Evolutionary conservation across 768 basidiomycete genomes (phyloP), one percentile per base, ranked within the genome.

Genomic region (Naganishia randhawae): DNA sequence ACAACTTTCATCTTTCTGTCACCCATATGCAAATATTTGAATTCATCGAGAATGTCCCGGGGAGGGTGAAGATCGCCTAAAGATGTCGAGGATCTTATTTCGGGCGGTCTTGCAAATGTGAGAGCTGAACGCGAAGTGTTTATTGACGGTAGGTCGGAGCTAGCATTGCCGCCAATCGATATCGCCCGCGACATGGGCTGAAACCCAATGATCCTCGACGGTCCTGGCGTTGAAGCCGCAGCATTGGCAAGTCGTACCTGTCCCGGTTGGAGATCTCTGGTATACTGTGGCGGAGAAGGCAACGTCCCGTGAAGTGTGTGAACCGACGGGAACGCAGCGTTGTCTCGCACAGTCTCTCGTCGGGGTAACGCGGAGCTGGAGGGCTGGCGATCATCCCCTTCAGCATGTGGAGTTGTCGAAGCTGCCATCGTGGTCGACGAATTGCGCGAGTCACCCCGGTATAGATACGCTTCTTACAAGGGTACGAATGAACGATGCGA

Each of bases 1-100:
- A 61, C 37, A n/a, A 61, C 25, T 39, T 61, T 61, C 57, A 61
- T 61, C 57, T 61, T 61, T 14, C 37, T 35, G 41, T 61, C 57
- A 8, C 57, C 57, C 22, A 61, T n/a, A 41, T 61, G 57, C 39
- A 61, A 6, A 39, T 61, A 61, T 25, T 61, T 61, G 57, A 5
- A 41, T 13, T 61, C 57, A 61, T 61, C 57, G 25, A 41, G 35
- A 14, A 61, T 22, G 39, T 61, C 57, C 14, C 29, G n/a, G 6
- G 57, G 57, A 25, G 57, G 57, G 27, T 61, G 37, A 7, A 61
- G 22, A 25, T 61, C 57, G n/a, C 37, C 25, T 9, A 61, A 61
- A n/a, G 57, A 25, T 3, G 57, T 61, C 10, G 57, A 61, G 3
- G 57, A 61, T 27, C 39, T 35, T 35, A 61, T 22, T 11, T 39